phyloP scores from a whole-genome alignment of 1,284 basidiomycete species.

The Tylopilus microsporus region DNA sequence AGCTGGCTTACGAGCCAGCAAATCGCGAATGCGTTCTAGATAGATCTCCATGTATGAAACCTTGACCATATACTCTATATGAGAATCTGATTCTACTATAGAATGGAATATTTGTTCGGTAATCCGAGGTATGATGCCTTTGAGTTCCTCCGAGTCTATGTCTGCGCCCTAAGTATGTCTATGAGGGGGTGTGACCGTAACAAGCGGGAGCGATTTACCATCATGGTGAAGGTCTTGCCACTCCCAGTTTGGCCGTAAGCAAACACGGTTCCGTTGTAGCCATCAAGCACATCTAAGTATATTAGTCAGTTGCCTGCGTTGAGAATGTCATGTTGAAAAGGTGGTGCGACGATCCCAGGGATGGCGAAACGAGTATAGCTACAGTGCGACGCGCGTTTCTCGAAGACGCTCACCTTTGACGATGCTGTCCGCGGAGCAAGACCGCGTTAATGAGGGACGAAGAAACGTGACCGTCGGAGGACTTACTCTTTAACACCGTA shows the following conservation, averaged over 20 bases:
- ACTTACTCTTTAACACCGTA: conserved; percentile 95
- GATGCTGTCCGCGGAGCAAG: conserved; percentile 46
- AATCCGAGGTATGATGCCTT: conserved; percentile 97
- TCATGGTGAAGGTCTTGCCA: conserved; percentile 97
- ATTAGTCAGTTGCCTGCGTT: conserved; percentile 18
- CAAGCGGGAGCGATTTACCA: conserved; percentile 51
- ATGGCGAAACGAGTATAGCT: background rate
- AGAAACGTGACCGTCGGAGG: conserved; percentile 14
- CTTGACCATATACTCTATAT: conserved; percentile 98
- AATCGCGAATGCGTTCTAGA: conserved; percentile 92
- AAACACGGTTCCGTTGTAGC: conserved; percentile 98
- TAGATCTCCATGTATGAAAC: conserved; percentile 99
- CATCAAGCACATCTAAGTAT: conserved; percentile 87
- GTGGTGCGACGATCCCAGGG: conserved; percentile 5
- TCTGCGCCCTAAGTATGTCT: conserved; percentile 73
- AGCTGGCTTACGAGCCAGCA: conserved; percentile 80
- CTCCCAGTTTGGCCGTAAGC: conserved; percentile 99
- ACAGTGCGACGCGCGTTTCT: background rate
- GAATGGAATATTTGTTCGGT: conserved; percentile 99
- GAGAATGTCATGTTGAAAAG: conserved; percentile 5
- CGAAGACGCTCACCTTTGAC: conserved; percentile 58
- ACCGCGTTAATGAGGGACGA: conserved; percentile 12
- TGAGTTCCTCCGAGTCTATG: conserved; percentile 87
- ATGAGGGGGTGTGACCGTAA: conserved; percentile 12
- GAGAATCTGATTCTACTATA: conserved; percentile 91